Evolutionary conservation across 352 stramenopile species (phyloP).

Genomic region (Phytophthora megakarya): DNA sequence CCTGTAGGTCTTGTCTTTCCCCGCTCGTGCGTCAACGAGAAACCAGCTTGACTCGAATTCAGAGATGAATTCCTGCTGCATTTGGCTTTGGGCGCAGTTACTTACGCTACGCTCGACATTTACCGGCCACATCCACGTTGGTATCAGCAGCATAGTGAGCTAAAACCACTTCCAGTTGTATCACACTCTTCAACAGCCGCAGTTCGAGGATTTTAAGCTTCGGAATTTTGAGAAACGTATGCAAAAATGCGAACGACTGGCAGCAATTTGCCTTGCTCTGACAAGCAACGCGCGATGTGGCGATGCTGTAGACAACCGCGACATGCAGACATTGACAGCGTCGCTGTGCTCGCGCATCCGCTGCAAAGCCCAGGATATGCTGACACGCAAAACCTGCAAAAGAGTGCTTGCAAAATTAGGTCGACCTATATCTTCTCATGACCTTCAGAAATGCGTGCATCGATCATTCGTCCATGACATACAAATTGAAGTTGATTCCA

Average conservation of each 20-base stretch:
- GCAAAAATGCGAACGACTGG: slow-evolving; percentile 14
- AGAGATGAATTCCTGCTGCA: background rate
- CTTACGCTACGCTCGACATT: slow-evolving; percentile 10
- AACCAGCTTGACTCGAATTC: background rate
- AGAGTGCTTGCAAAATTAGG: background rate
- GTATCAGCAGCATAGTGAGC: background rate
- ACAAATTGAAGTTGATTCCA: background rate
- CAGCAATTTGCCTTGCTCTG: background rate
- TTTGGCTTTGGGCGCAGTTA: slow-evolving; percentile 13
- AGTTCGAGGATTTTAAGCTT: slow-evolving; percentile 15
- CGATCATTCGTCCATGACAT: slow-evolving; percentile 5
- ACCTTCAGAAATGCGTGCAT: background rate
- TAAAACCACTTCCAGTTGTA: background rate
- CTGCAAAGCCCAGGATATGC: slow-evolving; percentile 17
- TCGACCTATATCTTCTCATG: slow-evolving; percentile 15
- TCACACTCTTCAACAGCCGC: slow-evolving; percentile 3
- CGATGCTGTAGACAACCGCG: slow-evolving; percentile 6
- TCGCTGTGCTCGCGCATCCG: background rate
- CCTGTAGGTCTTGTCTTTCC: slow-evolving; percentile 19
- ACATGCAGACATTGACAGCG: slow-evolving; percentile 1
- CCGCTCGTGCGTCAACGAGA: background rate
- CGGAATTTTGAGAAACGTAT: slow-evolving; percentile 15
- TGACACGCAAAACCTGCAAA: background rate
- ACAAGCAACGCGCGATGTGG: background rate
- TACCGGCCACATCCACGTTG: slow-evolving; percentile 13